These are phyloP conservation scores for Nannochloropsis gaditana DNA, from an alignment of 108 stramenopile species.

Conservation along the genomic window DNA sequence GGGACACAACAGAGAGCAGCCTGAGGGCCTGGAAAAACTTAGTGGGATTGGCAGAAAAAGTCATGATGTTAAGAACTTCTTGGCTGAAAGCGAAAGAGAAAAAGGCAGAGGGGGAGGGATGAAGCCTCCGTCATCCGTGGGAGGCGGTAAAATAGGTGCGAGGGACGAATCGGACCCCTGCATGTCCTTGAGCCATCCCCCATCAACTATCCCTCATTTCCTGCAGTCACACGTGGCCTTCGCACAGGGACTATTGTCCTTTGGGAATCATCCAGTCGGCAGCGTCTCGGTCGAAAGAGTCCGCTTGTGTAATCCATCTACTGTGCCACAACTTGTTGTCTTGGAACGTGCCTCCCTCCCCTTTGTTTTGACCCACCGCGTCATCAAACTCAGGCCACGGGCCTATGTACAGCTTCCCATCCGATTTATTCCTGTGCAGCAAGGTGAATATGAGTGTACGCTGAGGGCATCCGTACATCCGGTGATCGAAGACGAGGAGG, in stretches of 20 bases:
- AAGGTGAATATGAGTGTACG: background rate
- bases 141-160: no score
- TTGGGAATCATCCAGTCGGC: background rate
- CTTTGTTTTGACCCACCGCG: slow-evolving; percentile 16
- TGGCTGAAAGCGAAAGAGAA: background rate
- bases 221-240: background rate
- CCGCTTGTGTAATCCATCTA: background rate
- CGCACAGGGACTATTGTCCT: background rate
- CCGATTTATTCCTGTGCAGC: background rate
- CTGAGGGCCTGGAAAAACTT: background rate
- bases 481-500: background rate
- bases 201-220: background rate
- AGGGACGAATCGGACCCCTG: background rate
- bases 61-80: background rate
- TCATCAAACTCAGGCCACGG: background rate
- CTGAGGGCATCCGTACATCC: background rate
- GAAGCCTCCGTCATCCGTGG: background rate
- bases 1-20: no score
- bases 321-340: background rate
- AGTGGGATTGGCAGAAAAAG: background rate
- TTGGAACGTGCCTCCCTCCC: background rate
- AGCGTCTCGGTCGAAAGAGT: background rate
- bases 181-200: background rate
- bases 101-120: no score
- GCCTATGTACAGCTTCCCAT: slow-evolving; percentile 10